Evolutionary conservation across 116 monocot species (phyloP), one percentile per base, ranked within the genome.

Genomic region (Dioscorea cayenensis): DNA sequence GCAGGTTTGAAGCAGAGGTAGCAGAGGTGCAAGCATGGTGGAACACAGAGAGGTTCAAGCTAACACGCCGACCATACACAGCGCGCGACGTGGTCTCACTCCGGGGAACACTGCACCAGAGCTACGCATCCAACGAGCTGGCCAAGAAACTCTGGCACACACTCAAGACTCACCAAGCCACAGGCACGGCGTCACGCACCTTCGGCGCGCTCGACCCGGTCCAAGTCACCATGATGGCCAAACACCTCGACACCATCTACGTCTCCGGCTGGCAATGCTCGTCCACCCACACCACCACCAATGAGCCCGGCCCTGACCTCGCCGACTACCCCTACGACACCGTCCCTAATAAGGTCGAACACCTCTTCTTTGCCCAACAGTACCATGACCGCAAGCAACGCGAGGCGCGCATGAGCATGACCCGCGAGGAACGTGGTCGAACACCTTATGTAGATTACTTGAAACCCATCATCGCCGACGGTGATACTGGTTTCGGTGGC

Each of bases 201-300:
- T 95, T 95, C 78, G 95, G 95, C 66, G 89, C 95, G 14, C 84
- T 95, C 43, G 91, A 95, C 83, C 95, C 95, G 6, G 91, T 95
- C 52, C 94, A 95, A 74, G 95, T 91, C 7, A 79, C 91, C 13
- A 84, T 95, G 84, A 95, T 95, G 95, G 88, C 91, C 43, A 91
- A 89, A 69, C 79, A 91, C 80, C 85, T 95, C n/a, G 91, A 95
- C 73, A 81, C 89, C 32, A 71, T 91, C 70, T 95, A 91, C 60
- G 92, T 95, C 69, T 95, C 95, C 37, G 92, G 92, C 35, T 91
- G 95, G 95, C 92, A 95, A 66, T 95, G 95, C 78, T 91, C 95
- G 29, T 86, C 89, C 28, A 95, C 95, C 32, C 92, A 95, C 84
- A 89, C 95, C 63, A 28, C 81, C 66, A 82, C 83, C 66, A 91